These are phyloP conservation scores for Lotus japonicus DNA, from an alignment of 306 rosid genomes.

Conservation along the genomic window DNA sequence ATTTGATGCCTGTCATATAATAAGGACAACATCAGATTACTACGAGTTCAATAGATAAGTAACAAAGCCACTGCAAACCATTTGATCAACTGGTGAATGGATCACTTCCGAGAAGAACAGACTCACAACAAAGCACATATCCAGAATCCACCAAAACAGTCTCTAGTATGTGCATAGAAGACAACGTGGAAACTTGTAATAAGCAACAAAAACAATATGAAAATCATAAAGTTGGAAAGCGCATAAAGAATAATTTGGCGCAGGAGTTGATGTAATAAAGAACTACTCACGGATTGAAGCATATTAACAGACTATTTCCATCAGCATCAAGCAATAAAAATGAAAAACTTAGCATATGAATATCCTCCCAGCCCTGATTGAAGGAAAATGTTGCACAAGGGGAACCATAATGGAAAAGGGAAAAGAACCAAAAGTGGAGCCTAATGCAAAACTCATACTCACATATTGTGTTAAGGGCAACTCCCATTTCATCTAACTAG, in stretches of 20 bases:
- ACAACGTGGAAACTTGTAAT: background rate
- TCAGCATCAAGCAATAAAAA: no score
- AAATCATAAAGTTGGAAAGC: conserved; percentile 6
- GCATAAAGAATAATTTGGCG: background rate
- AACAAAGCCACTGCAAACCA: background rate
- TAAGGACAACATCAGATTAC: conserved; percentile 13
- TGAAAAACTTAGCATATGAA: no score
- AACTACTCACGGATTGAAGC: background rate
- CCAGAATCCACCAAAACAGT: background rate
- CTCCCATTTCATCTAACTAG: conserved; percentile 4
- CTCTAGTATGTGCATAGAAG: background rate
- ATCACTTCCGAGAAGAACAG: background rate
- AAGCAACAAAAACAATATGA: background rate
- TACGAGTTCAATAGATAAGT: background rate
- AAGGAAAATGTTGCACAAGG: no score
- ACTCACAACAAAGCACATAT: background rate
- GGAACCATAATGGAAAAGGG: no score
- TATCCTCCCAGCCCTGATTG: no score
- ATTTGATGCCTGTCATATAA: conserved; percentile 46
- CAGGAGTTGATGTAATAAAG: background rate
- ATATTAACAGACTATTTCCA: background rate
- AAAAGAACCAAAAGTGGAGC: no score
- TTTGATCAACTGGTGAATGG: background rate
- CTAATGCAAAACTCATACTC: no score
- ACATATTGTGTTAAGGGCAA: background rate